phyloP scores from a whole-genome alignment of 352 stramenopile genomes.

The Pythium aphanidermatum region DNA sequence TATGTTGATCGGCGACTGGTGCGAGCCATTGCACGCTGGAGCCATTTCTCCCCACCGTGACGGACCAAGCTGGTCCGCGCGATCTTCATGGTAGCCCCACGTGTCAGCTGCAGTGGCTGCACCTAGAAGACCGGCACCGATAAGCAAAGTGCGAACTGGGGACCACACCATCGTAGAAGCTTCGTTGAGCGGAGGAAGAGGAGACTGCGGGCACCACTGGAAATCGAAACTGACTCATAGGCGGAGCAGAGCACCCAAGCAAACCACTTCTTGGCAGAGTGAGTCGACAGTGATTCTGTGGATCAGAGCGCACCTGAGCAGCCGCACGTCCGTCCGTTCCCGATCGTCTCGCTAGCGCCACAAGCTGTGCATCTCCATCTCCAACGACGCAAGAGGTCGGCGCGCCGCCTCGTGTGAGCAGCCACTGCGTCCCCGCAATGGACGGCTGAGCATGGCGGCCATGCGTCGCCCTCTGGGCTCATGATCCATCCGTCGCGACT shows the following conservation, averaged over 20 bases:
- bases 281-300: too few species aligned
- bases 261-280: too few species aligned
- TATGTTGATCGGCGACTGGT: constrained; percentile 59
- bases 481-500: constrained; percentile 1
- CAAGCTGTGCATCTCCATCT: too few species aligned
- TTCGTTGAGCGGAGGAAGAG: constrained; percentile 1
- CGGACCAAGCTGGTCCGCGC: constrained; percentile 25
- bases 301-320: too few species aligned
- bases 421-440: too few species aligned
- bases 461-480: constrained; percentile 1
- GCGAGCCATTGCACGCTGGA: constrained; percentile 24
- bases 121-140: constrained; percentile 16
- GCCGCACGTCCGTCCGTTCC: too few species aligned
- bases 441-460: constrained; percentile 7
- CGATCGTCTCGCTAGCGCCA: too few species aligned
- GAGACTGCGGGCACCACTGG: too few species aligned
- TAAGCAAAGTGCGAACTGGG: constrained; percentile 17
- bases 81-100: constrained; percentile 49
- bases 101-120: constrained; percentile 15
- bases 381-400: too few species aligned
- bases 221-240: too few species aligned
- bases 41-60: constrained; percentile 36
- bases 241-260: too few species aligned
- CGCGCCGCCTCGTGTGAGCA: too few species aligned
- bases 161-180: constrained; percentile 21